These are phyloP conservation scores for Dactylellina leptospora DNA, from an alignment of 2,329 filamentous ascomycete genomes.

Conservation along the genomic window DNA sequence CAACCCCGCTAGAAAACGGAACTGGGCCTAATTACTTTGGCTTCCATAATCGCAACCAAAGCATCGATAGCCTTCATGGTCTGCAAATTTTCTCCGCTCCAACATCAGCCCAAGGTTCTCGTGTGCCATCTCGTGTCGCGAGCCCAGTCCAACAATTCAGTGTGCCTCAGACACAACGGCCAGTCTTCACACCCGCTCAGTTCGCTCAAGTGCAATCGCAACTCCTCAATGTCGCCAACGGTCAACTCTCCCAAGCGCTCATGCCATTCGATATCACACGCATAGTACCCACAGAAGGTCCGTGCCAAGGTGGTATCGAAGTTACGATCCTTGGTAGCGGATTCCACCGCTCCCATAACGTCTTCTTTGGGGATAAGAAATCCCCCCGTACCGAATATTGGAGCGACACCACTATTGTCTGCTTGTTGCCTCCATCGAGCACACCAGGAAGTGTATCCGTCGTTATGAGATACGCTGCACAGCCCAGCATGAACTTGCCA, in stretches of 20 bases:
- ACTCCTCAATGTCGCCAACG: constrained; percentile 48
- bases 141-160: constrained; percentile 50
- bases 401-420: constrained; percentile 81
- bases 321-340: constrained; percentile 83
- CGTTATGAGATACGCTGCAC: constrained; percentile 45
- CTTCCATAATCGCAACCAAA: constrained; percentile 68
- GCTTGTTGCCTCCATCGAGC: constrained; percentile 75
- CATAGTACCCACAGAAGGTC: constrained; percentile 82
- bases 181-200: constrained; percentile 39
- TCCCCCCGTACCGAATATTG: constrained; percentile 80
- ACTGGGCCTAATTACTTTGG: constrained; percentile 68
- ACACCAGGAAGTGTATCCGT: constrained; percentile 70
- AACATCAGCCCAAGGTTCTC: constrained; percentile 76
- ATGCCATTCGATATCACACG: constrained; percentile 53
- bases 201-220: constrained; percentile 51
- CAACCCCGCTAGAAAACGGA: constrained; percentile 70
- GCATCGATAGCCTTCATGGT: constrained; percentile 72
- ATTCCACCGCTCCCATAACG: constrained; percentile 80
- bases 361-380: constrained; percentile 79
- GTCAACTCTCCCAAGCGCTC: constrained; percentile 43
- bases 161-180: constrained; percentile 33
- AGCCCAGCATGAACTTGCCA: constrained; percentile 28
- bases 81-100: constrained; percentile 76
- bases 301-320: constrained; percentile 83
- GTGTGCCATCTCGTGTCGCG: constrained; percentile 66